Conservation (phyloP, 805 yeast species). For the Metahyphopichia silvanorum region DNA sequence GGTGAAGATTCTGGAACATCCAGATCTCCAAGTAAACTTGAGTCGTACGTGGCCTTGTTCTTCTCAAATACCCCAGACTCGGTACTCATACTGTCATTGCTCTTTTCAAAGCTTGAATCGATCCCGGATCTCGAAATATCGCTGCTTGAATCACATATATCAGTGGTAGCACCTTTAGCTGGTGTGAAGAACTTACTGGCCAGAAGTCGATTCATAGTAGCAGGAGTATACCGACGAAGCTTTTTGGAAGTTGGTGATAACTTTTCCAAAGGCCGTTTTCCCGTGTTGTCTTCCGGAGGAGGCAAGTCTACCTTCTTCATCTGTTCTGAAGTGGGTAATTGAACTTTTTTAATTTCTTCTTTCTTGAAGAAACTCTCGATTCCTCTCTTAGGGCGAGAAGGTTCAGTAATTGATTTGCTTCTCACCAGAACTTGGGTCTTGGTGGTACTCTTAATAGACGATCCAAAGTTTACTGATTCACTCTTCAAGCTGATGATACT, state of each 20-base stretch:
- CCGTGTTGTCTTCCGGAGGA: no score
- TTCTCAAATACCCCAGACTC: no score
- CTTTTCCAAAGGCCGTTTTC: conserved; percentile 5
- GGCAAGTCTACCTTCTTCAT: no score
- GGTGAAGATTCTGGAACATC: conserved; percentile 32
- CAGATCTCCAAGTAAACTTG: conserved; percentile 22
- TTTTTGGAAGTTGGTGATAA: conserved; percentile 16
- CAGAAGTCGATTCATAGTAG: conserved; percentile 1
- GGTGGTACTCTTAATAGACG: no score
- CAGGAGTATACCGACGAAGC: conserved; percentile 6
- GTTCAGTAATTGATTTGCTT: background rate
- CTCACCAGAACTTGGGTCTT: background rate
- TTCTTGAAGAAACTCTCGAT: conserved; percentile 7
- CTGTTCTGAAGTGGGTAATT: background rate
- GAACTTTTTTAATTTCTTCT: conserved; percentile 1
- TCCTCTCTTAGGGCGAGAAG: background rate
- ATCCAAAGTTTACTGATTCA: conserved; percentile 11
- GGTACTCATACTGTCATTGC: no score
- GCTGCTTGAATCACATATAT: no score
- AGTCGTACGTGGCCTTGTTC: background rate
- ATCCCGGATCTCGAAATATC: conserved; percentile 2
- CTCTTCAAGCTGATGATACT: conserved; percentile 20
- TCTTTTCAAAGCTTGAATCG: no score
- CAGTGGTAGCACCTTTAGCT: no score
- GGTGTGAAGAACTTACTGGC: conserved; percentile 15